Percentiles rank a stretch among this genome's conserved stretches.
phyloP scores from a whole-genome alignment of 2,329 filamentous ascomycete genomes.

The Colletotrichum tanaceti region DNA sequence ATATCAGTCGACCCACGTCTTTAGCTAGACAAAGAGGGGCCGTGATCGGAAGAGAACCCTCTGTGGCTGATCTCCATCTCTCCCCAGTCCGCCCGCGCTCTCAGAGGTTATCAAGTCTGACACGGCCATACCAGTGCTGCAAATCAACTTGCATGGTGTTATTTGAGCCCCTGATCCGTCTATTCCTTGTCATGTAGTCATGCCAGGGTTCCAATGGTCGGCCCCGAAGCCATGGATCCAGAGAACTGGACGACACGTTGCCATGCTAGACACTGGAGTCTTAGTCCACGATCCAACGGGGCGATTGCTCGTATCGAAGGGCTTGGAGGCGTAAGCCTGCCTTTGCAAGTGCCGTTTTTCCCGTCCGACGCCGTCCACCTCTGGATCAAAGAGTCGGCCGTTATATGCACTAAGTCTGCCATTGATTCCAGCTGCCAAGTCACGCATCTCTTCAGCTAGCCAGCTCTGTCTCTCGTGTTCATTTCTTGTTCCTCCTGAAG shows the following conservation, averaged over 20 bases:
- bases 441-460: constrained; percentile 1
- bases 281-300: constrained; percentile 8
- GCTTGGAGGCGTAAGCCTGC: constrained; percentile 8
- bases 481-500: neutral
- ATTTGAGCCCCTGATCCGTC: constrained; percentile 11
- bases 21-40: constrained; percentile 19
- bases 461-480: constrained; percentile 2
- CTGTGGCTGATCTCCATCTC: neutral
- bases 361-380: constrained; percentile 19
- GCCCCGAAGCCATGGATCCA: constrained; percentile 20
- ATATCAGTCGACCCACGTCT: constrained; percentile 27
- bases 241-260: constrained; percentile 10
- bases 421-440: constrained; percentile 31
- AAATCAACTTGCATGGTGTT: constrained; percentile 4
- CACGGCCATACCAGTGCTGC: constrained; percentile 8
- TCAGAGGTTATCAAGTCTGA: neutral
- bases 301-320: constrained; percentile 31
- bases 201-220: neutral
- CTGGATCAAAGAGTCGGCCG: neutral
- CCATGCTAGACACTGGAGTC: constrained; percentile 15
- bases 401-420: constrained; percentile 29
- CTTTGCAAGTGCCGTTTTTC: constrained; percentile 20
- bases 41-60: constrained; percentile 14
- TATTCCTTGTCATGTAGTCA: constrained; percentile 8
- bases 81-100: neutral